Evolutionary conservation across 163 green algal species (phyloP).

Genomic region (Volvox carteri): DNA sequence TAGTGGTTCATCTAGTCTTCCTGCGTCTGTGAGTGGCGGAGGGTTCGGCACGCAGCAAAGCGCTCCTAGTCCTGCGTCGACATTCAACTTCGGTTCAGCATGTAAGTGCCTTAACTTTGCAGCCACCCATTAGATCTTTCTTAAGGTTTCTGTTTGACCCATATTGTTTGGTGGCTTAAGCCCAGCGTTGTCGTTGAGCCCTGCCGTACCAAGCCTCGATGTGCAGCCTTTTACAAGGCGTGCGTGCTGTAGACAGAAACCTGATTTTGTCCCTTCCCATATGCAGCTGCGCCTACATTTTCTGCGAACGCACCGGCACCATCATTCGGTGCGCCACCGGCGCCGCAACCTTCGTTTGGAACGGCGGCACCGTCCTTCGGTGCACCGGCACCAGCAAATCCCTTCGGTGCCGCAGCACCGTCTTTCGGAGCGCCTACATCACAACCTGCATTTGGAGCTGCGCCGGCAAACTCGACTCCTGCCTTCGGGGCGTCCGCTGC

Average conservation of each 20-base stretch:
- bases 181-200: too few relatives aligned
- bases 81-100: conserved; percentile 1
- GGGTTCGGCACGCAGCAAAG: conserved; percentile 9
- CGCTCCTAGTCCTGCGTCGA: neutral
- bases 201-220: too few relatives aligned
- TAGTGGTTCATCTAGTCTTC: neutral
- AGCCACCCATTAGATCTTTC: too few relatives aligned
- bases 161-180: too few relatives aligned
- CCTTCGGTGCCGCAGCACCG: neutral
- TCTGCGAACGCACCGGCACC: neutral
- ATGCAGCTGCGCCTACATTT: neutral
- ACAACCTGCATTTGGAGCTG: neutral
- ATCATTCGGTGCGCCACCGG: neutral
- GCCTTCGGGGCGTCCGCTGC: neutral
- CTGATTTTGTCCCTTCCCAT: too few relatives aligned
- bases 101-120: conserved; percentile 35
- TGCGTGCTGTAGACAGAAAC: too few relatives aligned
- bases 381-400: neutral
- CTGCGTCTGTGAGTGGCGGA: neutral
- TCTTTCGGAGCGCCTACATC: conserved; percentile 19
- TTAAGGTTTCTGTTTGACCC: too few relatives aligned
- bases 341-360: conserved; percentile 1
- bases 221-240: too few relatives aligned
- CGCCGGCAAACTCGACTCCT: neutral
- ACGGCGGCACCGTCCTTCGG: neutral